These are phyloP conservation scores for Penicillium riverlandense DNA, from an alignment of 495 filamentous ascomycete genomes.

Conservation along the genomic window DNA sequence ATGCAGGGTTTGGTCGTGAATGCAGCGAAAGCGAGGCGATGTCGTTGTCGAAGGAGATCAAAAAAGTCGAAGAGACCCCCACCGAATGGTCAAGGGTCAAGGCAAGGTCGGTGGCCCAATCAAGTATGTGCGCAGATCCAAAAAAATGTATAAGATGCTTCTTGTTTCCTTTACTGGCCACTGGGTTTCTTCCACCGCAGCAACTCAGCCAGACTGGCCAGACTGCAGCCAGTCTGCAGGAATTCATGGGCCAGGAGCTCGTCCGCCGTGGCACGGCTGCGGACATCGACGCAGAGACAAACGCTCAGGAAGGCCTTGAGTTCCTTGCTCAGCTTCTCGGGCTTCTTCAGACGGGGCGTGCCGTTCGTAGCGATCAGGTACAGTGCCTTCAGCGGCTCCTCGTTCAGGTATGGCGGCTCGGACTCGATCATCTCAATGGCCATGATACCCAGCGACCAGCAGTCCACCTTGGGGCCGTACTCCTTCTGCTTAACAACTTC, in stretches of 20 bases:
- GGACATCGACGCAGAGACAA: conserved; percentile 93
- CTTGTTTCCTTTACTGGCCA: conserved; percentile 23
- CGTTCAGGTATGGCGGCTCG: conserved; percentile 94
- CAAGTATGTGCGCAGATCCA: conserved; percentile 27
- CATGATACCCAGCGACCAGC: conserved; percentile 99
- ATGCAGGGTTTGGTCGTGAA: conserved; percentile 1
- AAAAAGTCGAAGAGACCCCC: background rate
- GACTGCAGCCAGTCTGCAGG: conserved; percentile 57
- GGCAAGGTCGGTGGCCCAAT: conserved; percentile 4
- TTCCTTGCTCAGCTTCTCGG: conserved; percentile 93
- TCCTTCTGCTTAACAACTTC: conserved; percentile 99
- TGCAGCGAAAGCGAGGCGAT: no score
- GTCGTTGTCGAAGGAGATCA: conserved; percentile 5
- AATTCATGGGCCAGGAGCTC: conserved; percentile 84
- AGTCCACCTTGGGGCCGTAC: conserved; percentile 96
- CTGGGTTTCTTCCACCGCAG: conserved; percentile 59
- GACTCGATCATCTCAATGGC: conserved; percentile 99
- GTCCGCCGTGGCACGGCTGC: conserved; percentile 81
- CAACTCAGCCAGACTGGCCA: conserved; percentile 75
- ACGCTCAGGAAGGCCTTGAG: conserved; percentile 92
- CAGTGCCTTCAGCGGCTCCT: conserved; percentile 91
- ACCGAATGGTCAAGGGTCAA: no score
- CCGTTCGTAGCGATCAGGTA: conserved; percentile 98
- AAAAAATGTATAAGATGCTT: background rate
- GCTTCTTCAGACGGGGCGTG: conserved; percentile 93